Evolutionary conservation across 257 asterid genomes (phyloP).

Genomic region (Cinchona pubescens): DNA sequence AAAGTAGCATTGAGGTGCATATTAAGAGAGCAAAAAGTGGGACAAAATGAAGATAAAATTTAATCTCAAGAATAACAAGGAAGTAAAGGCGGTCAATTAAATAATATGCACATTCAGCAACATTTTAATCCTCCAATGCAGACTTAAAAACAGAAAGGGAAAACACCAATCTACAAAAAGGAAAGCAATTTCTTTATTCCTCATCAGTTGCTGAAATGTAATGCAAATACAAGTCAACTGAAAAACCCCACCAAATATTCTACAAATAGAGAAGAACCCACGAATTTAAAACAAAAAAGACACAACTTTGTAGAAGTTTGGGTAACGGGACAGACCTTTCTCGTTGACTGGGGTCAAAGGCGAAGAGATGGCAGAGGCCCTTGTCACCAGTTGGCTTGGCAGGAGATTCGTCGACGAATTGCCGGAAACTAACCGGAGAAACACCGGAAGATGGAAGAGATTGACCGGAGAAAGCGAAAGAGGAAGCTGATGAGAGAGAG

Average conservation of each 20-base stretch:
- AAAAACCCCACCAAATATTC: neutral
- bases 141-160: no score
- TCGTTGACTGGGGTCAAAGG: slow-evolving; percentile 42
- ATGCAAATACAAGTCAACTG: neutral
- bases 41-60: neutral
- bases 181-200: neutral
- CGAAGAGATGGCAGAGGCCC: slow-evolving; percentile 36
- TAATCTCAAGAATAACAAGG: neutral
- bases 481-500: slow-evolving; percentile 50
- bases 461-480: slow-evolving; percentile 32
- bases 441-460: slow-evolving; percentile 28
- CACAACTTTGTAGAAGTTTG: neutral
- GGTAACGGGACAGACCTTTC: slow-evolving; percentile 44
- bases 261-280: neutral
- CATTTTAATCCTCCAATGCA: no score
- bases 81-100: neutral
- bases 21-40: neutral
- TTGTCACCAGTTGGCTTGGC: slow-evolving; percentile 61
- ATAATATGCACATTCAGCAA: neutral
- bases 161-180: neutral
- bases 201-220: neutral
- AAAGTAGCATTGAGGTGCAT: neutral
- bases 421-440: slow-evolving; percentile 32
- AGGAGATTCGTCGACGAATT: slow-evolving; percentile 53
- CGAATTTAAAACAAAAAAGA: slow-evolving; percentile 6